phyloP scores from a whole-genome alignment of 352 stramenopile genomes.

The Phytophthora aleatoria region DNA sequence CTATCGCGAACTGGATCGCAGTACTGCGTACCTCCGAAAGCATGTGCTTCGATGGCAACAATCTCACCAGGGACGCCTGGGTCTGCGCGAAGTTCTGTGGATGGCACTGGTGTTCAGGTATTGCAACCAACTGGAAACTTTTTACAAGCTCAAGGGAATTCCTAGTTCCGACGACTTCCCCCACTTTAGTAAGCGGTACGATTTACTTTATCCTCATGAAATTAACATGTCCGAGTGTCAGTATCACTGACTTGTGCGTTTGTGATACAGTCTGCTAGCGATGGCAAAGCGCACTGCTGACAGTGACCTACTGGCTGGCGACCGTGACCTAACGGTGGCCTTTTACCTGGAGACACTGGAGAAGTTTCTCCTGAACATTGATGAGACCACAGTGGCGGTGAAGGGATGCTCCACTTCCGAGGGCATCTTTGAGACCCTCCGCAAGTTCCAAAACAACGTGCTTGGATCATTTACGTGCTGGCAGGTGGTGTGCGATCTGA shows the following conservation, averaged over 20 bases:
- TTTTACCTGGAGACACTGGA: constrained; percentile 73
- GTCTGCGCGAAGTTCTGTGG: constrained; percentile 78
- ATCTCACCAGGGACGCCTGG: constrained; percentile 67
- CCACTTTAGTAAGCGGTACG: constrained; percentile 70
- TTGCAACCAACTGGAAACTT: constrained; percentile 85
- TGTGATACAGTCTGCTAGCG: constrained; percentile 39
- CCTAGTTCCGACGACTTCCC: constrained; percentile 71
- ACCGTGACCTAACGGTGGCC: constrained; percentile 60
- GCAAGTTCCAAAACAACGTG: constrained; percentile 68
- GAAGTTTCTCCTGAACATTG: constrained; percentile 67
- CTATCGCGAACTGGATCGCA: constrained; percentile 83
- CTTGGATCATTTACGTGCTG: constrained; percentile 89
- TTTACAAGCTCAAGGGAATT: constrained; percentile 79
- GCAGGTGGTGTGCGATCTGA: constrained; percentile 81
- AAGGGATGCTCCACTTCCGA: constrained; percentile 55
- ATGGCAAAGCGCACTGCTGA: constrained; percentile 63
- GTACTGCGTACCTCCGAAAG: constrained; percentile 82
- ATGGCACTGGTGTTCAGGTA: constrained; percentile 82
- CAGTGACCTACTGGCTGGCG: constrained; percentile 53
- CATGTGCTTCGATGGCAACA: constrained; percentile 81
- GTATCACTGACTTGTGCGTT: constrained; percentile 1
- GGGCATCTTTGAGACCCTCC: constrained; percentile 66
- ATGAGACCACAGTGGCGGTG: constrained; percentile 59
- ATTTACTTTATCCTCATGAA: not conserved
- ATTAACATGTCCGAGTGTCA: too few species aligned